Evolutionary conservation across 2,329 filamentous ascomycete genomes (phyloP).

Genomic region (Rugonectria rugulosa): DNA sequence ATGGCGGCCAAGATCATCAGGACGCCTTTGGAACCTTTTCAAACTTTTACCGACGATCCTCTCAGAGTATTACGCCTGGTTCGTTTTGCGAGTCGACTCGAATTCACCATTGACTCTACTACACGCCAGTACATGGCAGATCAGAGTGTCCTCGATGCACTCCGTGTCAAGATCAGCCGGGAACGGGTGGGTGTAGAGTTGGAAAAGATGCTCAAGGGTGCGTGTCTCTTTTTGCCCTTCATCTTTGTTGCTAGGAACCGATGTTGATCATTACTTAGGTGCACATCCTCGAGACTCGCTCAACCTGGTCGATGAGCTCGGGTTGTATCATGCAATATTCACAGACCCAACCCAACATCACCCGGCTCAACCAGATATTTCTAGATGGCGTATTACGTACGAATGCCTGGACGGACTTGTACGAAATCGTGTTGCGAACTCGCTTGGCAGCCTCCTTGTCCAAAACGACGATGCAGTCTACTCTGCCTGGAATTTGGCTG

Average conservation of each 20-base stretch:
- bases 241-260: background rate
- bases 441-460: slow-evolving; percentile 63
- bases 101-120: slow-evolving; percentile 77
- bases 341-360: slow-evolving; percentile 67
- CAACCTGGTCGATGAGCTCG: slow-evolving; percentile 70
- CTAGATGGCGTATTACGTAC: slow-evolving; percentile 70
- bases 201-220: slow-evolving; percentile 88
- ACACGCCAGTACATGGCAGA: slow-evolving; percentile 80
- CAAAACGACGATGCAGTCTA: slow-evolving; percentile 71
- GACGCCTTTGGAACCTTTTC: slow-evolving; percentile 85
- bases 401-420: slow-evolving; percentile 64
- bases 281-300: slow-evolving; percentile 68
- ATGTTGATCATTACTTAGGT: slow-evolving; percentile 47
- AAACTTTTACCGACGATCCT: slow-evolving; percentile 95
- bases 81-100: slow-evolving; percentile 85
- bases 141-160: slow-evolving; percentile 75
- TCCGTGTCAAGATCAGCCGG: slow-evolving; percentile 89
- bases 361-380: slow-evolving; percentile 63
- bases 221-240: background rate
- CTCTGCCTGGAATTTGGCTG: slow-evolving; percentile 78
- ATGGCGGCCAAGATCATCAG: slow-evolving; percentile 76
- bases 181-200: slow-evolving; percentile 88
- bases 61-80: slow-evolving; percentile 86
- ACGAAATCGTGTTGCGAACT: slow-evolving; percentile 51
- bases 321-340: slow-evolving; percentile 77